phyloP scores from a whole-genome alignment of 129 eudicot genomes.

The Sambucus nigra region DNA sequence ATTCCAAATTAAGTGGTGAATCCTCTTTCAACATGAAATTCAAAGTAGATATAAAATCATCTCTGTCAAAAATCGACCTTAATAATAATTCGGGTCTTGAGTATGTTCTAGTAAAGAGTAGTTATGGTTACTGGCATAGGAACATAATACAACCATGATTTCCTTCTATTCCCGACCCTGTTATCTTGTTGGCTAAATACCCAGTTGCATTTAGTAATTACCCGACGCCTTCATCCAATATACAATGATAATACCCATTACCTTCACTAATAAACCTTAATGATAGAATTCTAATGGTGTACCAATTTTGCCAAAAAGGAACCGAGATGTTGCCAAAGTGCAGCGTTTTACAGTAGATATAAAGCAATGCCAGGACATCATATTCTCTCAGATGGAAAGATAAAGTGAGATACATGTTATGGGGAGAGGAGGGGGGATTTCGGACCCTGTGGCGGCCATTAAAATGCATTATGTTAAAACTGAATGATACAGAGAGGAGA shows the following conservation, averaged over 20 bases:
- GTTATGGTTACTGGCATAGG: conserved; percentile 63
- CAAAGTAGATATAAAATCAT: conserved; percentile 17
- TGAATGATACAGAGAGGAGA: conserved; percentile 40
- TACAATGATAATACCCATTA: conserved; percentile 25
- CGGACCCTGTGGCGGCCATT: conserved; percentile 91
- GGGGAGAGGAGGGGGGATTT: conserved; percentile 30
- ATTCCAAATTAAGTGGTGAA: conserved; percentile 17
- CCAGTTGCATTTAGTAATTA: conserved; percentile 59
- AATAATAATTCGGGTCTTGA: conserved; percentile 24
- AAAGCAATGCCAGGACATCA: conserved; percentile 25
- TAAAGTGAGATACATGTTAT: conserved; percentile 35
- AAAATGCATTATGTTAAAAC: conserved; percentile 64
- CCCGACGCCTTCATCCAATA: conserved; percentile 23
- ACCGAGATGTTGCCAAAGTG: conserved; percentile 23
- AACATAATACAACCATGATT: conserved; percentile 39
- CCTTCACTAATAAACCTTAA: conserved; percentile 17
- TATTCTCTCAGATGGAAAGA: conserved; percentile 41
- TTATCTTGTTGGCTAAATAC: conserved; percentile 56
- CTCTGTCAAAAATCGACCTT: conserved; percentile 16
- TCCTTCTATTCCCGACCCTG: conserved; percentile 57
- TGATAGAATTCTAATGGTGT: conserved; percentile 25
- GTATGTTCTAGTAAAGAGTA: conserved; percentile 34
- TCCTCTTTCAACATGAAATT: conserved; percentile 33
- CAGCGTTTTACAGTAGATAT: conserved; percentile 49
- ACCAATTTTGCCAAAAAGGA: conserved; percentile 36